Base-by-base conservation (phyloP, 495 filamentous ascomycete species). In the Penicillium fimorum region DNA sequence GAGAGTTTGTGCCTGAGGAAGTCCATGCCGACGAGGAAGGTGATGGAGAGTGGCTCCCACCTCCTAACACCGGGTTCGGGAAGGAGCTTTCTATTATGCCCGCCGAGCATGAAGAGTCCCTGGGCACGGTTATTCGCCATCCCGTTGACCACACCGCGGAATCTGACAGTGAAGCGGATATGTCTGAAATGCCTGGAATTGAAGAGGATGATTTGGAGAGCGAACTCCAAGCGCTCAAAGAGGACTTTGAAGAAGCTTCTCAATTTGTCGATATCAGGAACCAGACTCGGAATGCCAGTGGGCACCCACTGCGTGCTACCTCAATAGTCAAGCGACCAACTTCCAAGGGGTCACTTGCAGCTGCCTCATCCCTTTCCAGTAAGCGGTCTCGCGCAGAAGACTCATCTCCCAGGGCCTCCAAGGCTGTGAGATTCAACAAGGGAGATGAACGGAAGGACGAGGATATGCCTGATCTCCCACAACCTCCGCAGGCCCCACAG, bases 121-220 rank as follows among this genome's bases (percentile, higher is more conserved):
- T 76, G 47, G 76, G 68, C 6, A 77, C 74, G 2, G 73, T 78
- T 5, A 76, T 78, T 50, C 66, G 73, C 35, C 73, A 76, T 33
- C 56, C 62, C 3, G 53, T 75, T 49, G 63, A 71, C 22, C 53
- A 72, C 18, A 35, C 62, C 8, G 69, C 62, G 48, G 67, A 66
- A 48, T 65, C 66, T 1, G 72, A 74, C 7, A 70, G 66, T 43
- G 80, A 79, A 24, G 62, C 54, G 10, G 74, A 73, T 25, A 50
- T 64, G 3, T 70, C 73, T 22, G 73, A 79, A 6, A 53, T 64
- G 8, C 69, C 72, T 29, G 72, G 78, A 4, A 51, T 70, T 35
- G 73, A 78, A 27, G 69, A 71, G 15, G 67, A 67, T 3, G 76
- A 79, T 33, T 50, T 79, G 17, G 66, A 65, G 27, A 72, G 70